Conservation (phyloP, 305 asterid species). For the Coffea humblotiana region DNA sequence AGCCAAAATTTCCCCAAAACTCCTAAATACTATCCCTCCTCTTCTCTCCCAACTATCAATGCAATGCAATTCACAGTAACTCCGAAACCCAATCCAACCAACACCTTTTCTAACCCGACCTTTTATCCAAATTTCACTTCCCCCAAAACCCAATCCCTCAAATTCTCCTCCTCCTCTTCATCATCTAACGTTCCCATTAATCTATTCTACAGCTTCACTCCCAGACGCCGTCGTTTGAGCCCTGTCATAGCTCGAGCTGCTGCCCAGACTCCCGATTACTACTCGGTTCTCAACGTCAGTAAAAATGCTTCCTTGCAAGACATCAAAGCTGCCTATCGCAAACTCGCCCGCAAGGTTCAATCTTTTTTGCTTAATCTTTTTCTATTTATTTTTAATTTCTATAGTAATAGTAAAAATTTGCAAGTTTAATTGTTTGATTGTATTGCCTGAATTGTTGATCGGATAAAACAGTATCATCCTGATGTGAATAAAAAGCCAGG, state of each 20-base stretch:
- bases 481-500: conserved; percentile 84
- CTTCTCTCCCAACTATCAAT: neutral
- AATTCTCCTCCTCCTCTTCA: conserved; percentile 5
- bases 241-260: conserved; percentile 40
- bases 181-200: conserved; percentile 16
- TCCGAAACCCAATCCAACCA: neutral
- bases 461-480: conserved; percentile 79
- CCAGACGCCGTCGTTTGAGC: conserved; percentile 45
- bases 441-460: conserved; percentile 4
- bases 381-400: neutral
- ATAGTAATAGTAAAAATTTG: neutral
- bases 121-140: conserved; percentile 5
- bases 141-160: neutral
- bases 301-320: conserved; percentile 78
- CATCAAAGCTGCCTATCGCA: conserved; percentile 83
- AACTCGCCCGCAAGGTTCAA: conserved; percentile 86
- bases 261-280: conserved; percentile 51
- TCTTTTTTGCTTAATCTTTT: neutral
- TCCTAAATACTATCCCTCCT: neutral
- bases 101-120: neutral
- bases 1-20: neutral
- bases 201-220: conserved; percentile 14
- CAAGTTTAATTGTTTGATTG: neutral
- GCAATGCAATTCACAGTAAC: conserved; percentile 20
- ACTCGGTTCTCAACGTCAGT: conserved; percentile 69